Base-by-base conservation (phyloP, 129 eudicot genomes). In the Smallanthus sonchifolius region DNA sequence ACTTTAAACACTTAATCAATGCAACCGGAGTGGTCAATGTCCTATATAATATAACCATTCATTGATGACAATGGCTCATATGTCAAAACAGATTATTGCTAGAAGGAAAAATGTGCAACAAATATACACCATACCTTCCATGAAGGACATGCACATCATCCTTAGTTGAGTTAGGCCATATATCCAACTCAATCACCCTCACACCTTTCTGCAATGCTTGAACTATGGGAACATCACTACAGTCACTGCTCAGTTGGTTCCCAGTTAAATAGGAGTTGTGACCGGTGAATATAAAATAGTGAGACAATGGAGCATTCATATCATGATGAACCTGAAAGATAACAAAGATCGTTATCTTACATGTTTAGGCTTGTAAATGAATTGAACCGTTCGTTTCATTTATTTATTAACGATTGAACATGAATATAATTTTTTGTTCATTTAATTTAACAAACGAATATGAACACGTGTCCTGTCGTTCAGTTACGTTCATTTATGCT, bases 251-350 rank as follows among this genome's bases (percentile, higher is more conserved):
- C 47, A 95, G 77, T 77, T 95, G 99, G 77, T 95, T 95, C 49
- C 99, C 99, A 8, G 97, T 95, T 65, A 95, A 64, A 80, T 95
- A 95, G 8, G 99, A 88, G 84, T 95, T 95, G 65, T 95, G 99
- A 65, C 99, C 94, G 7, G 99, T 95, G 84, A 75, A 91, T 61
- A 95, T 95, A 75, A 79, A 95, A 67, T 95, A 95, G 81, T 95
- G 99, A 72, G 97, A 91, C 79, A 95, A 61, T 17, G 99, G 99
- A 62, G 84, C 81, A 83, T 32, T 79, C 99, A 95, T 95, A 69
- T 95, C 97, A 32, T 95, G 94, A 72, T 95, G 96, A 64, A 84
- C 82, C 97, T 95, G 94, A 70, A 76, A 82, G 49, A 49, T 51
- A 47, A 65, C 54, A 73, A 51, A 60, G 1, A 60, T 13, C 40